Evolutionary conservation across 371 early-diverging fungal species (phyloP).

Genomic region (Chytridium lagenaria): DNA sequence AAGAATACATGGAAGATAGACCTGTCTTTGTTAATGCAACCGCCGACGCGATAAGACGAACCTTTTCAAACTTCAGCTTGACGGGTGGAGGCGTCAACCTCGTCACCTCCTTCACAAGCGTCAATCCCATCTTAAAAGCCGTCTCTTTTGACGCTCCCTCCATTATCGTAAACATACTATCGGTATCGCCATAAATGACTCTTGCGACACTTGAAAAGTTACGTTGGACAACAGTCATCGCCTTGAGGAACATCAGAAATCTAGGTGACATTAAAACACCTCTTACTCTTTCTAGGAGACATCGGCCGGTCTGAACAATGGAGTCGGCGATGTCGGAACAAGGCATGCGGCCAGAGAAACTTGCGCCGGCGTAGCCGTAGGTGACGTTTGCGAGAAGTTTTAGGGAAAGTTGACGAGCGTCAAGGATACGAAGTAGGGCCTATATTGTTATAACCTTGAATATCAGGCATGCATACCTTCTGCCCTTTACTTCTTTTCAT

Average conservation of each 20-base stretch:
- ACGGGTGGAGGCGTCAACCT: conserved; percentile 75
- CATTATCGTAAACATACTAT: conserved; percentile 83
- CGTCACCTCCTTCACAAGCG: conserved; percentile 79
- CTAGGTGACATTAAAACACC: background rate
- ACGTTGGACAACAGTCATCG: conserved; percentile 70
- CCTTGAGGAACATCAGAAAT: conserved; percentile 36
- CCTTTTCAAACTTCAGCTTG: conserved; percentile 90
- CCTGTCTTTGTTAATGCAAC: conserved; percentile 39
- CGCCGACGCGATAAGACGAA: conserved; percentile 18
- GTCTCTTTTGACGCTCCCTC: conserved; percentile 69
- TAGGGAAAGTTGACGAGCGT: conserved; percentile 81
- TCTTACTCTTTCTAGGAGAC: conserved; percentile 72
- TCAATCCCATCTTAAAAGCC: conserved; percentile 80
- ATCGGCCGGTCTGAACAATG: conserved; percentile 85
- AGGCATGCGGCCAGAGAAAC: conserved; percentile 90
- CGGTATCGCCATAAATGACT: conserved; percentile 94
- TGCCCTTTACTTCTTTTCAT: conserved; percentile 77
- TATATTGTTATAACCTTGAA: conserved; percentile 16
- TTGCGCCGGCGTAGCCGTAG: conserved; percentile 88
- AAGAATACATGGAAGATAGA: conserved; percentile 86
- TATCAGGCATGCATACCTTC: conserved; percentile 51
- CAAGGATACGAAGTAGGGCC: conserved; percentile 58
- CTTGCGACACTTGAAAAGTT: conserved; percentile 73
- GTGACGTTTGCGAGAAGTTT: conserved; percentile 93
- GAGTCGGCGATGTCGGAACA: conserved; percentile 88